These are phyloP conservation scores for Blastobotrys serpentis DNA, from an alignment of 1,139 yeast species.

Conservation along the genomic window DNA sequence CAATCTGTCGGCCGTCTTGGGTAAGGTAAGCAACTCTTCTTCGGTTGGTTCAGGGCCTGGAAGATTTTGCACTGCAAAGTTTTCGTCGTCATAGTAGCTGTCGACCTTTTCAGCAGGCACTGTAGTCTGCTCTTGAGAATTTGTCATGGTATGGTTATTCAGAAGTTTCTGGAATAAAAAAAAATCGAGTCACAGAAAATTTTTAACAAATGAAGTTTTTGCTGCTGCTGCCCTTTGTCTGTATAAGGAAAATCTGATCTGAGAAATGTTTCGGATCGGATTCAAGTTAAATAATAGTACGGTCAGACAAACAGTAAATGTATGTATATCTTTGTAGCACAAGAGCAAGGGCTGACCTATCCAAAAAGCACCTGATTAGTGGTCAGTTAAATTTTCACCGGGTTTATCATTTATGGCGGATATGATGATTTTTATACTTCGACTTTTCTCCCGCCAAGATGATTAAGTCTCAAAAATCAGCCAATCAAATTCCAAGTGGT, in stretches of 20 bases:
- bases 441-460: background rate
- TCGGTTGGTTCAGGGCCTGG: conserved; percentile 41
- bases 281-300: background rate
- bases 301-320: background rate
- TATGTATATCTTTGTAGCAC: too few relatives aligned
- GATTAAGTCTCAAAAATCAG: background rate
- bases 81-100: conserved; percentile 3
- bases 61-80: conserved; percentile 5
- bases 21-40: conserved; percentile 48
- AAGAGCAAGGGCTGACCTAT: background rate
- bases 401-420: too few relatives aligned
- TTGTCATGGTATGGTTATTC: background rate
- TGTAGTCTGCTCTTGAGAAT: background rate
- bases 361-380: background rate
- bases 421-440: background rate
- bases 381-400: background rate
- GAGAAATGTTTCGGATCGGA: background rate
- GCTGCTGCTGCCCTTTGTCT: background rate
- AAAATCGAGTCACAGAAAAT: too few relatives aligned
- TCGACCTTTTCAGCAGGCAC: conserved; percentile 1
- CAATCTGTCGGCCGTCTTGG: conserved; percentile 43
- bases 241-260: too few relatives aligned
- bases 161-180: too few relatives aligned
- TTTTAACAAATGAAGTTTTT: background rate
- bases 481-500: background rate